phyloP scores from a whole-genome alignment of 805 yeast genomes.

The Diddensiella caesifluorescens region DNA sequence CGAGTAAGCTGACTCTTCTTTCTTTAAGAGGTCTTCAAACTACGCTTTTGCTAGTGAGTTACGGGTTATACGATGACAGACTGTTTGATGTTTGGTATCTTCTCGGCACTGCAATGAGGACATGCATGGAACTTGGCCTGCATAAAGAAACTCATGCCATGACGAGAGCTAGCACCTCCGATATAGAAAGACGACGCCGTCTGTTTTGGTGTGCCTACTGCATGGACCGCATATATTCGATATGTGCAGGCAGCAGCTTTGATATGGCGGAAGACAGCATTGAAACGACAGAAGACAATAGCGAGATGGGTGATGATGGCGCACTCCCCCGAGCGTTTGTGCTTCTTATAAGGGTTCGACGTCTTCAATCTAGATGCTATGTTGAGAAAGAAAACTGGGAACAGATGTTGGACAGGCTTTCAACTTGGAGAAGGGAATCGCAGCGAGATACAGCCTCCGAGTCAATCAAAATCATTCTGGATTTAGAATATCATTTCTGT shows the following conservation, averaged over 20 bases:
- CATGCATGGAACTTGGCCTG: conserved; percentile 13
- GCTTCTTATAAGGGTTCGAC: too few species aligned
- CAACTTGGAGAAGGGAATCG: too few species aligned
- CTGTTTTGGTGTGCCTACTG: conserved; percentile 13
- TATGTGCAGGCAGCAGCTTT: conserved; percentile 9
- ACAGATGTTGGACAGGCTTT: too few species aligned
- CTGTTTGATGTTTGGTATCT: conserved; percentile 10
- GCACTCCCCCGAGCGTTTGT: neutral
- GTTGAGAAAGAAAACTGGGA: too few species aligned
- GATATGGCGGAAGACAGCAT: conserved; percentile 14
- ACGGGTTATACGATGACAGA: conserved; percentile 6
- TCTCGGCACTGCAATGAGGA: conserved; percentile 11
- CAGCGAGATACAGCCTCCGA: neutral
- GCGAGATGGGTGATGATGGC: neutral
- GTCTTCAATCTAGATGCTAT: too few species aligned
- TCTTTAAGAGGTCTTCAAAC: conserved; percentile 10
- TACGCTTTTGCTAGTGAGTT: conserved; percentile 6
- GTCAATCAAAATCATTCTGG: too few species aligned
- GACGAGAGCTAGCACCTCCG: neutral
- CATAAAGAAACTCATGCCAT: conserved; percentile 10
- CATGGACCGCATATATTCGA: conserved; percentile 11
- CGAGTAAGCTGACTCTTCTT: conserved; percentile 2
- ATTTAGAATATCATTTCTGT: too few species aligned
- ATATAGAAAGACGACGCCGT: conserved; percentile 7
- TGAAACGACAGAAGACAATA: too few species aligned